These are phyloP conservation scores for Besnoitia besnoiti DNA, from an alignment of 169 alveolate species.

Conservation along the genomic window DNA sequence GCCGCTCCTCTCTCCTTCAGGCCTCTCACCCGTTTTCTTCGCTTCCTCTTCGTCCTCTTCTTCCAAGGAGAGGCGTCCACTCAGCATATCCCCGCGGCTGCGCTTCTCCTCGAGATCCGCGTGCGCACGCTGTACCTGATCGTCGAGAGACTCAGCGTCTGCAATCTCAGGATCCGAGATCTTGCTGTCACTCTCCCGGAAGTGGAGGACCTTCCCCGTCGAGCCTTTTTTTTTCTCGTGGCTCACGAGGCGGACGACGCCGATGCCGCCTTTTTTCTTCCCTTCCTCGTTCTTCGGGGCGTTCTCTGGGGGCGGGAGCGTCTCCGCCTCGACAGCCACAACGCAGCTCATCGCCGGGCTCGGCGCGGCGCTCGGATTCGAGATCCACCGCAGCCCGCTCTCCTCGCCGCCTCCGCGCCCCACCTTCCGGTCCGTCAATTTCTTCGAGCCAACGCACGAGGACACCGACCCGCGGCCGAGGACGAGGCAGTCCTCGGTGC, in stretches of 20 bases:
- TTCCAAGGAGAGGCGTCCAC: background rate
- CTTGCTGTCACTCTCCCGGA: slow-evolving; percentile 9
- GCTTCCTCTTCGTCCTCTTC: background rate
- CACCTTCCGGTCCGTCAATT: background rate
- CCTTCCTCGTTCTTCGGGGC: background rate
- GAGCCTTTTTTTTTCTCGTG: background rate
- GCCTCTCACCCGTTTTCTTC: background rate
- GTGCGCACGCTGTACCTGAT: background rate
- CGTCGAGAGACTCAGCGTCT: background rate
- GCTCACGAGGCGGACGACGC: background rate
- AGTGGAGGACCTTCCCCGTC: background rate
- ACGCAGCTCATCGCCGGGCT: slow-evolving; percentile 23
- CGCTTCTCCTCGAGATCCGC: background rate
- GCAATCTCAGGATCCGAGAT: background rate
- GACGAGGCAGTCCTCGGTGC: background rate
- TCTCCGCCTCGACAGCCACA: background rate
- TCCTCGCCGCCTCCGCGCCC: background rate
- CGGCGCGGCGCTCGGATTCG: background rate
- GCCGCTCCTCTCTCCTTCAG: no score
- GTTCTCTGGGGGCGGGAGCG: background rate
- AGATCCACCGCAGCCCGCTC: background rate
- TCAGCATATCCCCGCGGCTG: background rate
- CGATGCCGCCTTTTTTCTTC: background rate
- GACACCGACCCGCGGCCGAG: background rate
- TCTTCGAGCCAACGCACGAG: background rate